Conservation (phyloP, 139 green algal species). For the Edaphochlamys debaryana region DNA sequence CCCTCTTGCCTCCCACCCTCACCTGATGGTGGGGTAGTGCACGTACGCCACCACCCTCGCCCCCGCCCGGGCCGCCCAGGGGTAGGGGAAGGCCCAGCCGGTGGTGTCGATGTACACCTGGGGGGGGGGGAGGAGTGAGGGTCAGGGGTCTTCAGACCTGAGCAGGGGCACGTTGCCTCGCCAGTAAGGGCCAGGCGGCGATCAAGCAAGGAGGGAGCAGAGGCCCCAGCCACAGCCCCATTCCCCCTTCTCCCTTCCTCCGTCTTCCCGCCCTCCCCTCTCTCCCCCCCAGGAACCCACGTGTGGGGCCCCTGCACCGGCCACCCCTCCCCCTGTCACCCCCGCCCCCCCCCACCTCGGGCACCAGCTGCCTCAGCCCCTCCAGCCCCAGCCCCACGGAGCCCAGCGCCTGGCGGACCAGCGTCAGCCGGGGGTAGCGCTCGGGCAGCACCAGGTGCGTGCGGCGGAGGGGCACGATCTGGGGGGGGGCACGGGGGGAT, state of each 20-base stretch:
- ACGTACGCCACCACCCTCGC: conserved; percentile 83
- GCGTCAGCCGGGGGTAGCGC: conserved; percentile 87
- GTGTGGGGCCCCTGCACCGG: not conserved
- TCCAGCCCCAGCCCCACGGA: conserved; percentile 75
- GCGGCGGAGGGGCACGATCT: conserved; percentile 76
- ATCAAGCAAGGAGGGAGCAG: too few species aligned
- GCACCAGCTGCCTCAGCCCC: conserved; percentile 72
- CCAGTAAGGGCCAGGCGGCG: too few species aligned
- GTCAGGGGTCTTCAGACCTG: too few species aligned
- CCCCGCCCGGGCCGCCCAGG: conserved; percentile 76
- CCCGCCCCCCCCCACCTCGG: conserved; percentile 58
- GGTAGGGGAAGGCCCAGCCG: conserved; percentile 94
- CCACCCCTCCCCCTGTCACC: not conserved
- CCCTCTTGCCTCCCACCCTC: too few species aligned
- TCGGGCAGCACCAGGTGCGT: conserved; percentile 65
- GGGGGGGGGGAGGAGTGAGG: not conserved
- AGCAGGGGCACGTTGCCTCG: too few species aligned
- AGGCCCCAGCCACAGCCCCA: too few species aligned
- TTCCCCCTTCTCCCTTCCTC: not conserved
- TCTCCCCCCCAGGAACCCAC: not conserved
- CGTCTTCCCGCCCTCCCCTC: not conserved
- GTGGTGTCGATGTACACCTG: conserved; percentile 93
- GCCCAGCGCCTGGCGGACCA: conserved; percentile 84
- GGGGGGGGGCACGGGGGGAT: not conserved
- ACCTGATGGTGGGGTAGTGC: conserved; percentile 96